These are phyloP conservation scores for Pseudogymnoascus pannorum DNA, from an alignment of 2,329 filamentous ascomycete species.

Conservation along the genomic window DNA sequence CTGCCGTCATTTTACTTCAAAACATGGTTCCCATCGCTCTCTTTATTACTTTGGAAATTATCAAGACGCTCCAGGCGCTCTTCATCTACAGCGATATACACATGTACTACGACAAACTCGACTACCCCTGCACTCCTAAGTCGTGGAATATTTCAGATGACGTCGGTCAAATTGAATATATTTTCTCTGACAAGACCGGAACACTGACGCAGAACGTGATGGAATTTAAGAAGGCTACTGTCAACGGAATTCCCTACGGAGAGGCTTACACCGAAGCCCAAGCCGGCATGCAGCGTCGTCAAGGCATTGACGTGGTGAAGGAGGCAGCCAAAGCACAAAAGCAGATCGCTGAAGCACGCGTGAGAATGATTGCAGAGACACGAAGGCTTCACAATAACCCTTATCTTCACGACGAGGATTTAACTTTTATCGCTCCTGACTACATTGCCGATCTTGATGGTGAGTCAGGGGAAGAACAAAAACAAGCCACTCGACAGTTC, in stretches of 20 bases:
- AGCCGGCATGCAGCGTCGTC: slow-evolving; percentile 87
- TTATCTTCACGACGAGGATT: slow-evolving; percentile 78
- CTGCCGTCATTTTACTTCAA: slow-evolving; percentile 88
- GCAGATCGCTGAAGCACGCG: slow-evolving; percentile 73
- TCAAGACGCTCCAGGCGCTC: slow-evolving; percentile 84
- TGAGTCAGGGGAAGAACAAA: slow-evolving; percentile 68
- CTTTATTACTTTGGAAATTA: slow-evolving; percentile 94
- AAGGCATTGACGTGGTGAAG: slow-evolving; percentile 78
- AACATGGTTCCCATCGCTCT: slow-evolving; percentile 98
- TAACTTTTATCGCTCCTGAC: slow-evolving; percentile 89
- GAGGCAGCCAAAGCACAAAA: slow-evolving; percentile 64
- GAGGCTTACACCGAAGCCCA: slow-evolving; percentile 97
- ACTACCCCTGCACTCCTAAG: slow-evolving; percentile 93
- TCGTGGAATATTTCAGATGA: slow-evolving; percentile 99
- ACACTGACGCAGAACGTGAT: slow-evolving; percentile 89
- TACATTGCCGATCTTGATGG: slow-evolving; percentile 79
- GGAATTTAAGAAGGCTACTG: slow-evolving; percentile 98
- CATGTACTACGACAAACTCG: slow-evolving; percentile 95
- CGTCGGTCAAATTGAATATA: slow-evolving; percentile 96
- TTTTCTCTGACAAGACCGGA: slow-evolving; percentile 93
- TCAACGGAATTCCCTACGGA: slow-evolving; percentile 93
- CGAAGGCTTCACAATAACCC: slow-evolving; percentile 79
- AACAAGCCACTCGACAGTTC: slow-evolving; percentile 73
- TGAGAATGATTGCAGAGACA: slow-evolving; percentile 63
- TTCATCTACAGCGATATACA: slow-evolving; percentile 95